Evolutionary conservation across 2,329 filamentous ascomycete species (phyloP), one percentile per base, ranked within the genome.

Genomic region (Aureobasidium vineae): DNA sequence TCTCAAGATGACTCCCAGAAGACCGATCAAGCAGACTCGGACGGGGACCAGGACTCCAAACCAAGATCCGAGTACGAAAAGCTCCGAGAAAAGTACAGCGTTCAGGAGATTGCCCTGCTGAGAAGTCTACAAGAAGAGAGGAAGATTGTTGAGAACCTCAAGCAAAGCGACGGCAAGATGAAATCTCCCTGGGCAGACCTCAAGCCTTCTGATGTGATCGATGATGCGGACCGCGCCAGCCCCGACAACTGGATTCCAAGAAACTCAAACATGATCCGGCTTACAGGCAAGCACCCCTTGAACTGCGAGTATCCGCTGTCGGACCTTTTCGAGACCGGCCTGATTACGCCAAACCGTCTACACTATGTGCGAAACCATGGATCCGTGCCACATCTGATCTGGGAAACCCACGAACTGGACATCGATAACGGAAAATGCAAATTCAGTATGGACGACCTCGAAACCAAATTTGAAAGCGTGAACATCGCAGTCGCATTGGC

Each of bases 331-430:
- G 75, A 81, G 0, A 79, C 77, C 5, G 82, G 82, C 0, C 72
- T 84, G 0, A 81, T 83, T 67, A 85, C 83, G 0, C 82, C 82
- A 0, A 83, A 82, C 60, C 75, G 79, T 64, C 68, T 84, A 1
- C 81, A 84, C 70, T 85, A 83, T 67, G 81, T 85, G 15, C 77
- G 83, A 3, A 85, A 83, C 61, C 83, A 85, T 66, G 82, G 82
- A n/a, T 73, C 80, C 4, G 83, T 63, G 5, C 59, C 59, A 19
- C 59, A 63, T 50, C 66, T 84, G 0, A 69, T 83, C 0, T 84
- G 81, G 81, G 81, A 83, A 63, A 79, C 77, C 11, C 82, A 84
- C 70, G 73, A 75, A 16, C 70, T 85, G 4, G 79, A 84, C 19
- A 73, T 85, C 26, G 69, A 68, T 15, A 70, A 77, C 23, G 77